Percentiles rank a stretch among this genome's conserved stretches.
Evolutionary conservation across 768 basidiomycete species (phyloP).

Genomic region (Podaxis carcinomalis): DNA sequence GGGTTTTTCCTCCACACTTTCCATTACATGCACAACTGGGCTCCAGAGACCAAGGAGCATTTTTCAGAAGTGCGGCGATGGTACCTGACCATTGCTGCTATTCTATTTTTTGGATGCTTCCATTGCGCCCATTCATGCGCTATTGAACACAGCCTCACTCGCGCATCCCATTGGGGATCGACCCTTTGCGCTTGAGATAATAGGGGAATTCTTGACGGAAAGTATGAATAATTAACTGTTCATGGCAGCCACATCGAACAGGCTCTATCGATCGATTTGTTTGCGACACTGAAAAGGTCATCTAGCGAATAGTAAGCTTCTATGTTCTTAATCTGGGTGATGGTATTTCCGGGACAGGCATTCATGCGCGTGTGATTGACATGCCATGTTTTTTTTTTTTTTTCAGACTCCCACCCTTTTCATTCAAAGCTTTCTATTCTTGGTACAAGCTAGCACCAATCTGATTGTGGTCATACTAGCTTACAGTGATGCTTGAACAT

Average conservation of each 20-base stretch:
- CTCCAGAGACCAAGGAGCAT: not conserved
- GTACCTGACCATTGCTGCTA: not conserved
- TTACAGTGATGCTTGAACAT: slow-evolving; percentile 11
- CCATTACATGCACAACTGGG: not conserved
- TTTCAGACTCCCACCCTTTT: not conserved
- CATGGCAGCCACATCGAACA: not conserved
- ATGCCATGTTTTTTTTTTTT: not conserved
- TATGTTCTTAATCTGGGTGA: not conserved
- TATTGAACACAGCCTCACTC: not conserved
- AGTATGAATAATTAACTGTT: not conserved
- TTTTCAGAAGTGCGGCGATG: not conserved
- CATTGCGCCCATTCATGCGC: not conserved
- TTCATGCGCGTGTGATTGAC: not conserved
- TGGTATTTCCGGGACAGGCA: not conserved
- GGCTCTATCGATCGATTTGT: not conserved
- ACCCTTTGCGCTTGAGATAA: not conserved
- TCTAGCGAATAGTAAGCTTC: not conserved
- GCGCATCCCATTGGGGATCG: not conserved
- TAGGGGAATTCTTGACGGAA: not conserved
- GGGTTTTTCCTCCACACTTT: not conserved
- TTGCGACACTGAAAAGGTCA: not conserved
- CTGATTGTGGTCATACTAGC: not conserved
- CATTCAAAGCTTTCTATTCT: slow-evolving; percentile 10
- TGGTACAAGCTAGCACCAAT: slow-evolving; percentile 10
- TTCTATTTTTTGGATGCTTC: not conserved